Evolutionary conservation across 257 asterid species (phyloP).

Genomic region (Lycium barbarum): DNA sequence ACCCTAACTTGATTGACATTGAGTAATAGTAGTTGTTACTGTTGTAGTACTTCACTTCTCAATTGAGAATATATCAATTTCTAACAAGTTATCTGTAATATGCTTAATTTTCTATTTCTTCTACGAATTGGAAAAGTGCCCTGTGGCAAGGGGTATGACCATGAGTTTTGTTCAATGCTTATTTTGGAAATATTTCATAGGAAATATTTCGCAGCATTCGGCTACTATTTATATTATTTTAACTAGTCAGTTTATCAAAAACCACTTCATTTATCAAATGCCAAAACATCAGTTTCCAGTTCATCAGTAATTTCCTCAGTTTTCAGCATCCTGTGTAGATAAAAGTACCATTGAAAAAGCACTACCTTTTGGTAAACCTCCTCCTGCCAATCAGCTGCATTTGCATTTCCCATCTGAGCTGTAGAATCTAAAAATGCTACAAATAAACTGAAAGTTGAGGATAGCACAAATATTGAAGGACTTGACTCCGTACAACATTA

Average conservation of each 20-base stretch:
- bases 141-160: not conserved
- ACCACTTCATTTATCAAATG: constrained; percentile 20
- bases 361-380: constrained; percentile 91
- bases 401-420: constrained; percentile 76
- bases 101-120: not conserved
- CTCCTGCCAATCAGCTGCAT: constrained; percentile 91
- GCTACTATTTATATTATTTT: not conserved
- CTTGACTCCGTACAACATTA: constrained; percentile 4
- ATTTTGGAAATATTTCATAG: not conserved
- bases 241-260: constrained; percentile 11
- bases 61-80: constrained; percentile 19
- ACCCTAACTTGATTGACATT: not conserved
- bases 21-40: not conserved
- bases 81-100: not conserved
- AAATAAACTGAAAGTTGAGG: constrained; percentile 22
- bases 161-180: not conserved
- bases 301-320: not conserved
- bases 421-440: constrained; percentile 86
- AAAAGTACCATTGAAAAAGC: constrained; percentile 8
- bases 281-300: constrained; percentile 22
- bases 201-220: constrained; percentile 19
- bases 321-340: not conserved
- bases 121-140: constrained; percentile 9
- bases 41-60: not conserved
- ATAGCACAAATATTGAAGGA: constrained; percentile 11